Evolutionary conservation across 73 alveolate species (phyloP).

Genomic region (Paraurostyla sp.): DNA sequence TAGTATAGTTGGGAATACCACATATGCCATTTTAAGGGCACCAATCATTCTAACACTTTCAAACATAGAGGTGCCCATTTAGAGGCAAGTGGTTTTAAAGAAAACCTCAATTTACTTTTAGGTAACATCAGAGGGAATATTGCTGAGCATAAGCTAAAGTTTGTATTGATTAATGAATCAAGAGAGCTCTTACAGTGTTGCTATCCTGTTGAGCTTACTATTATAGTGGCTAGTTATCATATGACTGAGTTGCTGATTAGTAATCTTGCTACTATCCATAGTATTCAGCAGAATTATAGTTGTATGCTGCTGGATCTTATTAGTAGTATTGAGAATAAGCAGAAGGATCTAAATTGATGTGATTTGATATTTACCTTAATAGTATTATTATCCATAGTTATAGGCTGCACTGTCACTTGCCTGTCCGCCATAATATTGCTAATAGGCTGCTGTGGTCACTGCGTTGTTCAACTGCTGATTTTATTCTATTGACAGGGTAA

Average conservation of each 20-base stretch:
- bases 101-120: slow-evolving; percentile 45
- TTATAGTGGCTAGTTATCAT: no score
- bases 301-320: no score
- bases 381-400: neutral
- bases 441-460: neutral
- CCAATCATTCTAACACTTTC: slow-evolving; percentile 54
- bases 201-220: slow-evolving; percentile 26
- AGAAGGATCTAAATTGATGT: no score
- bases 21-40: slow-evolving; percentile 61
- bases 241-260: no score
- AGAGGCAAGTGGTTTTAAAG: slow-evolving; percentile 39
- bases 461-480: neutral
- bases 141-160: slow-evolving; percentile 50
- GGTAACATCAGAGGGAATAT: slow-evolving; percentile 39
- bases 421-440: neutral
- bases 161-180: neutral
- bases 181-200: slow-evolving; percentile 3
- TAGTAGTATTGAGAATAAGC: no score
- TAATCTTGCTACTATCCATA: neutral
- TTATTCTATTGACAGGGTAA: neutral
- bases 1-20: slow-evolving; percentile 52
- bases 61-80: slow-evolving; percentile 48
- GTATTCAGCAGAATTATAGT: neutral
- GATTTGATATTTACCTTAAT: no score
- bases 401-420: neutral